Evolutionary conservation across 2,329 filamentous ascomycete genomes (phyloP), one percentile per base, ranked within the genome.

Genomic region (Byssothecium circinans): DNA sequence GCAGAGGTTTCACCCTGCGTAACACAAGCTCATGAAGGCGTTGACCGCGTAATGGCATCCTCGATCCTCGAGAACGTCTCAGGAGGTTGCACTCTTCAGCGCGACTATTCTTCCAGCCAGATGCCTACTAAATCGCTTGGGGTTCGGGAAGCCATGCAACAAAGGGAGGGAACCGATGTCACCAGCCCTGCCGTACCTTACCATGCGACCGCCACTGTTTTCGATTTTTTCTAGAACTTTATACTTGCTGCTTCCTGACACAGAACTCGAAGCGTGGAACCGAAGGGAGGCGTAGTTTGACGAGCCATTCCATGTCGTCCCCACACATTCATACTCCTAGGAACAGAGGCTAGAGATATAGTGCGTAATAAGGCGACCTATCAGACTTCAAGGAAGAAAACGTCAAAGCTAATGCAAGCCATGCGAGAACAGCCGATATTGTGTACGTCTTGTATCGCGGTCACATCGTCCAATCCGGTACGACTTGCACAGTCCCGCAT

Each of bases 401-500:
- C 20, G 7, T 19, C 18, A 36, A 19, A 41, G 23, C 23, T 25
- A 18, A 32, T 53, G 50, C 47, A 54, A 38, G 45, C 47, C 43
- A 43, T 47, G 20, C 29, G 32, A 46, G 38, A 46, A 41, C 20
- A 47, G 34, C 43, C 49, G 45, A 50, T 49, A 10, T 34, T 42
- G 14, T 25, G 39, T 43, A 25, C 40, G 36, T 50, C 17, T 43
- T 41, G 35, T 22, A 17, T 17, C 41, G 42, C 14, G 40, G 44
- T 37, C 34, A 40, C 51, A 47, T 46, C 41, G 49, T 39, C 29
- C 25, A 41, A 43, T 47, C 32, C 49, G 49, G 50, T 43, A 50
- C 54, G 51, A 33, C 15, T 43, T 35, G 38, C 49, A 44, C 45
- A 43, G 38, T 41, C 44, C 43, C 40, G 43, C 46, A 42, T 30